Evolutionary conservation across 805 yeast species (phyloP), one percentile per base, ranked within the genome.

Genomic region (Deakozyma indianensis): DNA sequence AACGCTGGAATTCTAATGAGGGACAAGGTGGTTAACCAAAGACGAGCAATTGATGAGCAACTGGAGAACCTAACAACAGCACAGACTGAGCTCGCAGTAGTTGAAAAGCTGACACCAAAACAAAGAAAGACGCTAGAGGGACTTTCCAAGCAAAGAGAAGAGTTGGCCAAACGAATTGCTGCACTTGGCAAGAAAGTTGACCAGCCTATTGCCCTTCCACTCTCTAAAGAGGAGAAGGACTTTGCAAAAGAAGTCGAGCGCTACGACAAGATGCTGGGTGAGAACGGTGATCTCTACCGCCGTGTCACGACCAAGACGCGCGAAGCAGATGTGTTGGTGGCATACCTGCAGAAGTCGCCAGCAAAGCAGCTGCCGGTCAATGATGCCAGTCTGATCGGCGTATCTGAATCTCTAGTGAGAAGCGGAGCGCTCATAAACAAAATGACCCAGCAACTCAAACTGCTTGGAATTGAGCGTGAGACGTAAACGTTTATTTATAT

Each of bases 181-280:
- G 45, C 47, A 5, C 47, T 73, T 14, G 52, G 56, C 5, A 52
- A 57, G 3, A 58, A 49, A 9, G 43, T 70, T 3, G 45, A 49
- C 11, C 50, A 56, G 23, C 50, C 57, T 28, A 53, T 50, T 38
- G 58, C 63, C 4, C 44, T 57, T 15, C 63, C 68, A 0, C 51
- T 73, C 25, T 63, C 68, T 43, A 57, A 56, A 2, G 56, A 64
- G 9, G 80, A 75, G 53, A 57, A 59, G 44, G 56, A 51, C 22
- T 75, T 78, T 77, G 63, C 69, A 46, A 60, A 56, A 25, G 76
- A 71, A 51, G 57, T 74, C 5, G 51, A 57, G 28, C 53, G 63
- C 67, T 70, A 43, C 58, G 60, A 48, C 43, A 48, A 27, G 35
- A 57, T 41, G 38, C 55, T 45, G 53, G 52, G 45, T 43, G 43